A percentile compares a stretch with the other conserved stretches of the same genome.
These are phyloP conservation scores for Floccularia luteovirens DNA, from an alignment of 768 basidiomycete species.

Conservation along the genomic window DNA sequence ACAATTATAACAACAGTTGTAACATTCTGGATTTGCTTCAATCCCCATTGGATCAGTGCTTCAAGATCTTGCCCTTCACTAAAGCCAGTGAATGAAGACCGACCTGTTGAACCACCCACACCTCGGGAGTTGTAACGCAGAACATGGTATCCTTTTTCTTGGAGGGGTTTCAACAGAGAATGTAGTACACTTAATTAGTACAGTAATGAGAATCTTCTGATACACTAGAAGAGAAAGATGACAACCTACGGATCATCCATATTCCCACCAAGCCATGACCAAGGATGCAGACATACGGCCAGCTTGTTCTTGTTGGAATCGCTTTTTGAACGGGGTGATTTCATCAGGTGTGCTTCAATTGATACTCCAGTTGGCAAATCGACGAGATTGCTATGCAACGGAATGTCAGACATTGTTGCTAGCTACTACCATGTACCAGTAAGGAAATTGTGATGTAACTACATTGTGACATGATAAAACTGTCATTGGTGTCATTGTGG, in stretches of 20 bases:
- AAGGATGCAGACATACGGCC: constrained; percentile 75
- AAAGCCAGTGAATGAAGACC: constrained; percentile 66
- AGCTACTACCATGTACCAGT: too few relatives aligned
- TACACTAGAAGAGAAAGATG: constrained; percentile 6
- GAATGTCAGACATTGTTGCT: too few relatives aligned
- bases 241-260: constrained; percentile 68
- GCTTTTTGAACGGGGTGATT: constrained; percentile 12
- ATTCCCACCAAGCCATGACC: constrained; percentile 77
- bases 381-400: too few relatives aligned
- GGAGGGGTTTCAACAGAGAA: constrained; percentile 31
- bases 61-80: constrained; percentile 65
- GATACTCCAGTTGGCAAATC: constrained; percentile 27
- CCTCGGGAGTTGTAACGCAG: constrained; percentile 74
- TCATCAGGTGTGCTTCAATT: constrained; percentile 30
- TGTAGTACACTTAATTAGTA: constrained; percentile 40
- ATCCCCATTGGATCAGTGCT: constrained; percentile 50
- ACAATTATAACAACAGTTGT: constrained; percentile 54
- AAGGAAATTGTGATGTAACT: too few relatives aligned
- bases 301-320: constrained; percentile 27
- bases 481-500: too few relatives aligned
- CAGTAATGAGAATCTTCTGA: constrained; percentile 7
- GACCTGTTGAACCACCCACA: constrained; percentile 67
- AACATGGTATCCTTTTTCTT: constrained; percentile 43
- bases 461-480: too few relatives aligned
- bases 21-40: constrained; percentile 33